Evolutionary conservation across 768 basidiomycete species (phyloP).

Genomic region (Tricholoma terreum): DNA sequence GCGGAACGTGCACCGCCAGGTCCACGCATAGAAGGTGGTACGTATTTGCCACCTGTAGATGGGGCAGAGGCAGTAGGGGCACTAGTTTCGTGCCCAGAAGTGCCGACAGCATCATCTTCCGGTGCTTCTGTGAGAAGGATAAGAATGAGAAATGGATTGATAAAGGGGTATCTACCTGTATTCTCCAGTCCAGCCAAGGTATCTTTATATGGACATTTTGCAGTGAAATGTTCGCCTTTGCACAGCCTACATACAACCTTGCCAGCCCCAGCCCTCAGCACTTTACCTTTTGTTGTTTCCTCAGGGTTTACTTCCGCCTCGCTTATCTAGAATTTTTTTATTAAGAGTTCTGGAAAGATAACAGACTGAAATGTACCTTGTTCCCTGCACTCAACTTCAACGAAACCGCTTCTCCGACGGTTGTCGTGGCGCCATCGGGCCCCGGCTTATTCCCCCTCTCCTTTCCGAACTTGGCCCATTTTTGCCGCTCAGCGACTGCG

Average conservation of each 20-base stretch:
- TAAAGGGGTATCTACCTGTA: conserved; percentile 39
- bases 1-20: conserved; percentile 55
- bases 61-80: conserved; percentile 34
- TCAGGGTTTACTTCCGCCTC: conserved; percentile 68
- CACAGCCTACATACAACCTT: conserved; percentile 92
- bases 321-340: conserved; percentile 37
- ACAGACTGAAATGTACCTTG: conserved; percentile 39
- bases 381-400: conserved; percentile 55
- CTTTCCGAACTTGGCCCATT: conserved; percentile 90
- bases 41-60: conserved; percentile 75
- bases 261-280: conserved; percentile 74
- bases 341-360: background rate
- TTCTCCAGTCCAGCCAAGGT: conserved; percentile 75
- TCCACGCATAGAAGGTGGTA: conserved; percentile 88
- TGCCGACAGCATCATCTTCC: conserved; percentile 34
- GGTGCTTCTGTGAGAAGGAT: conserved; percentile 23
- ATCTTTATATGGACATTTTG: conserved; percentile 98
- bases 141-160: background rate
- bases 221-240: conserved; percentile 96
- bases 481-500: conserved; percentile 88
- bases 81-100: conserved; percentile 28
- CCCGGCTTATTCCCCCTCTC: conserved; percentile 87
- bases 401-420: conserved; percentile 66
- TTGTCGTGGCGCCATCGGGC: conserved; percentile 91
- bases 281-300: conserved; percentile 60